Conservation (phyloP, 2,329 filamentous ascomycete genomes). For the Trichoderma cornu-damae region DNA sequence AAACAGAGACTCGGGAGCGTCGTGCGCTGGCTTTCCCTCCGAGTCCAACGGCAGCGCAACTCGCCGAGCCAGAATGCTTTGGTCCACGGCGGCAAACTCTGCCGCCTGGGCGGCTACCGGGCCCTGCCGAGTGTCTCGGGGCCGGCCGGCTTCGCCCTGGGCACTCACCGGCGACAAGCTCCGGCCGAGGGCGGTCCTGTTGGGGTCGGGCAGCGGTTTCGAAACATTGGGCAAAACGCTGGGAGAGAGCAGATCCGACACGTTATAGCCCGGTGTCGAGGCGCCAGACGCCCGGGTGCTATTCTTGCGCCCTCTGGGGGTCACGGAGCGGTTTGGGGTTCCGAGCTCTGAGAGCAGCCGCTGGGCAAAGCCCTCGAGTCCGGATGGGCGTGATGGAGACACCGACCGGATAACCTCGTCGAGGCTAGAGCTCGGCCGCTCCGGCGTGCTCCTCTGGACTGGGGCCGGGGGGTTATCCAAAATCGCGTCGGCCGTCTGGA, state of each 20-base stretch:
- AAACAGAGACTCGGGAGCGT: conserved; percentile 23
- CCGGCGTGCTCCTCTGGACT: conserved; percentile 28
- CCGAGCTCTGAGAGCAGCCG: conserved; percentile 56
- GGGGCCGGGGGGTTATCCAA: conserved; percentile 33
- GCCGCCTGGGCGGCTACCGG: conserved; percentile 48
- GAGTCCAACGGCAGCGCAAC: conserved; percentile 49
- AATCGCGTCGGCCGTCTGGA: conserved; percentile 54
- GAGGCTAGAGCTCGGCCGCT: conserved; percentile 33
- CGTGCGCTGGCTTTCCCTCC: conserved; percentile 31
- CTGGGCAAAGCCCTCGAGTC: conserved; percentile 57
- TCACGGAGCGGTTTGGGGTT: conserved; percentile 44
- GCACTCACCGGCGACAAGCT: conserved; percentile 40
- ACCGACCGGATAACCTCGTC: conserved; percentile 42
- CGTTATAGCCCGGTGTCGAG: conserved; percentile 27
- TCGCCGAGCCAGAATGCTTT: conserved; percentile 53
- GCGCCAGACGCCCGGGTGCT: conserved; percentile 30
- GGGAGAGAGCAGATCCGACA: conserved; percentile 25
- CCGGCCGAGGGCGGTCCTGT: conserved; percentile 30
- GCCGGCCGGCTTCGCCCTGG: conserved; percentile 25
- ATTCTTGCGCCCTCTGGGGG: conserved; percentile 49
- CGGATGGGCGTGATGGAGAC: conserved; percentile 51
- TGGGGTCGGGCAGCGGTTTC: conserved; percentile 37
- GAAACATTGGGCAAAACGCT: conserved; percentile 36
- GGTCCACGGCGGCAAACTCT: conserved; percentile 59
- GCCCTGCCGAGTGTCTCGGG: conserved; percentile 31